Conservation (phyloP, 2,329 filamentous ascomycete genomes). For the Daldinia sp. region DNA sequence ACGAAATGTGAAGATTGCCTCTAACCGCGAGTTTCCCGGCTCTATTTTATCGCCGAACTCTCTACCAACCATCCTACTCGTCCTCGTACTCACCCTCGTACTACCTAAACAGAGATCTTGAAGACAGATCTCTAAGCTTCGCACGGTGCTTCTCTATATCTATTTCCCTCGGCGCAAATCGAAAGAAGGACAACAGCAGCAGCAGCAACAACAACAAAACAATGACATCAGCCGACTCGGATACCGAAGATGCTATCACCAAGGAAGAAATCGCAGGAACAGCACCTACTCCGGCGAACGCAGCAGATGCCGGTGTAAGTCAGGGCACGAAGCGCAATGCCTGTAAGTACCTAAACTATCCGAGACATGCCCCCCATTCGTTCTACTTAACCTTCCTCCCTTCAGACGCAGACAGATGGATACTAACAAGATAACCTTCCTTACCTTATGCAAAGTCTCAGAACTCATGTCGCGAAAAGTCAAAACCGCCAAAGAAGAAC, state of each 20-base stretch:
- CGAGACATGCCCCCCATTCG: background rate
- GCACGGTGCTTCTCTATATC: background rate
- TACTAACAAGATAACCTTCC: background rate
- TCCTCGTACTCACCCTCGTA: background rate
- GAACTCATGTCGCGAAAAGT: constrained; percentile 66
- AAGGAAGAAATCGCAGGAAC: constrained; percentile 56
- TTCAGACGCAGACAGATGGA: background rate
- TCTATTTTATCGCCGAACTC: constrained; percentile 40
- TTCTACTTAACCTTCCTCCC: background rate
- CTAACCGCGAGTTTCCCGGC: constrained; percentile 17
- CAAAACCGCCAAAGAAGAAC: constrained; percentile 52
- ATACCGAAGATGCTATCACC: constrained; percentile 56
- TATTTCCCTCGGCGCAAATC: background rate
- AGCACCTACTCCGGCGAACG: constrained; percentile 48
- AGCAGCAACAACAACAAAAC: background rate
- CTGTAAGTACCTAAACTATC: constrained; percentile 51
- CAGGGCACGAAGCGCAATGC: constrained; percentile 54
- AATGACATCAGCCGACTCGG: constrained; percentile 45
- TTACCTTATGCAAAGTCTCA: constrained; percentile 52
- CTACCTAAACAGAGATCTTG: constrained; percentile 12
- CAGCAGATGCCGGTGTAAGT: constrained; percentile 37
- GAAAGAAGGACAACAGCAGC: background rate
- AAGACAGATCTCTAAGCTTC: constrained; percentile 2
- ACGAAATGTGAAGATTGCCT: constrained; percentile 11
- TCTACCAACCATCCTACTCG: constrained; percentile 7